Percentiles rank a stretch among this genome's conserved stretches.
Evolutionary conservation across 2,329 filamentous ascomycete species (phyloP).

Genomic region (Alternaria rosae): DNA sequence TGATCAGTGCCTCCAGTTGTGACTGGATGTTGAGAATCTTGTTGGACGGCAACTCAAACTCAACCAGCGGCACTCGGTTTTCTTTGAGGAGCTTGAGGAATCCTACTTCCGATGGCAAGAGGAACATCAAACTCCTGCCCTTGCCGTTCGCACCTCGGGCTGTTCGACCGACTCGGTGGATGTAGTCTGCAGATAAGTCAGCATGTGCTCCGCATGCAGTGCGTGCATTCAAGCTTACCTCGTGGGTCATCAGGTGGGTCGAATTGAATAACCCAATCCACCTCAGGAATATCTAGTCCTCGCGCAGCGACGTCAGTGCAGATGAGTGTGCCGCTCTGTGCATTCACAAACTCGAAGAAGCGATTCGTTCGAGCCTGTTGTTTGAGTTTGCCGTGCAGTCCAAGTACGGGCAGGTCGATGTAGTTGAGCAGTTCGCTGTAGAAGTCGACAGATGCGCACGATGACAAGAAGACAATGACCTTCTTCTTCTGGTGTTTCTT

Average conservation of each 20-base stretch:
- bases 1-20: slow-evolving; percentile 11
- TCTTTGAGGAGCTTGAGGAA: slow-evolving; percentile 92
- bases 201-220: slow-evolving; percentile 67
- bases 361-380: slow-evolving; percentile 99
- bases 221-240: neutral
- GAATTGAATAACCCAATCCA: slow-evolving; percentile 92
- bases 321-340: slow-evolving; percentile 84
- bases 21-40: slow-evolving; percentile 70
- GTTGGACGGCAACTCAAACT: slow-evolving; percentile 92
- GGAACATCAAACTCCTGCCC: slow-evolving; percentile 89
- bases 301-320: slow-evolving; percentile 96
- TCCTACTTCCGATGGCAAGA: slow-evolving; percentile 89
- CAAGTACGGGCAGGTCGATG: slow-evolving; percentile 89
- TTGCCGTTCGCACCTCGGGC: slow-evolving; percentile 83
- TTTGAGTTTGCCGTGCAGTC: slow-evolving; percentile 91
- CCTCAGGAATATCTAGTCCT: slow-evolving; percentile 92
- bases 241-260: slow-evolving; percentile 45
- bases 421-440: slow-evolving; percentile 95
- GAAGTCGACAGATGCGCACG: slow-evolving; percentile 93
- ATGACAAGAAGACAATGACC: slow-evolving; percentile 91
- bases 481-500: slow-evolving; percentile 95
- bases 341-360: slow-evolving; percentile 95
- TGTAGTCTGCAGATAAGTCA: slow-evolving; percentile 76
- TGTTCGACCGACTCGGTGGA: slow-evolving; percentile 91
- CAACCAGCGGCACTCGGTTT: slow-evolving; percentile 89